Evolutionary conservation across 2,329 filamentous ascomycete genomes (phyloP).

Genomic region (Fusarium multiceps): DNA sequence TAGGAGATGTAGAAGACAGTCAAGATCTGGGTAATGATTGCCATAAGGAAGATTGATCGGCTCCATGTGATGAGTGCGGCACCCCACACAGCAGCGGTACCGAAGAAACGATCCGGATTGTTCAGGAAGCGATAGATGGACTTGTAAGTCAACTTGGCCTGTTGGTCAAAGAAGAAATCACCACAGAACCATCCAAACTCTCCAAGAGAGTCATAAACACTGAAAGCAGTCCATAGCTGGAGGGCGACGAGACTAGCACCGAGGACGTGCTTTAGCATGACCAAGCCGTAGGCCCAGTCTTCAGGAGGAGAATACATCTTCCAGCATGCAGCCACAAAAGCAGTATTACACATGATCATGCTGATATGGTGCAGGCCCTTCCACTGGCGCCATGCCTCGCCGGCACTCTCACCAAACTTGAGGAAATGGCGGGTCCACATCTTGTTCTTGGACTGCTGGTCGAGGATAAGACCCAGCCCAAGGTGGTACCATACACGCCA

Average conservation of each 20-base stretch:
- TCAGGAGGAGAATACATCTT: constrained; percentile 93
- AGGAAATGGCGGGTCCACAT: constrained; percentile 97
- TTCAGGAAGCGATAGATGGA: constrained; percentile 99
- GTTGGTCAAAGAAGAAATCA: constrained; percentile 96
- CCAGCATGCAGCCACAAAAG: constrained; percentile 91
- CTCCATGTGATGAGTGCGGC: constrained; percentile 94
- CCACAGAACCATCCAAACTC: constrained; percentile 99
- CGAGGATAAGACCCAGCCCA: constrained; percentile 86
- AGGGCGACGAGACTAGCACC: constrained; percentile 83
- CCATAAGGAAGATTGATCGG: constrained; percentile 85
- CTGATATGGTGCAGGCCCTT: constrained; percentile 95
- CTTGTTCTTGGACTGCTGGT: constrained; percentile 88
- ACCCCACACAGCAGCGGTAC: constrained; percentile 95
- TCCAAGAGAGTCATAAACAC: constrained; percentile 93
- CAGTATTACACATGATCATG: constrained; percentile 88
- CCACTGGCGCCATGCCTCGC: constrained; percentile 98
- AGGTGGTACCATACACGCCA: constrained; percentile 95
- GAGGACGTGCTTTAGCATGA: constrained; percentile 86
- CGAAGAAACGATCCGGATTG: constrained; percentile 94
- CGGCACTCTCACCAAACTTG: constrained; percentile 90
- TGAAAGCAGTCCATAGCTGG: constrained; percentile 91
- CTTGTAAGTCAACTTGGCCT: constrained; percentile 90
- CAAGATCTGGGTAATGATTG: constrained; percentile 84
- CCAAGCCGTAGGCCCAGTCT: constrained; percentile 89
- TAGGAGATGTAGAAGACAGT: constrained; percentile 90